Evolutionary conservation across 2,329 filamentous ascomycete genomes (phyloP), one percentile per base, ranked within the genome.

Genomic region (Epicoccum sorghinum): DNA sequence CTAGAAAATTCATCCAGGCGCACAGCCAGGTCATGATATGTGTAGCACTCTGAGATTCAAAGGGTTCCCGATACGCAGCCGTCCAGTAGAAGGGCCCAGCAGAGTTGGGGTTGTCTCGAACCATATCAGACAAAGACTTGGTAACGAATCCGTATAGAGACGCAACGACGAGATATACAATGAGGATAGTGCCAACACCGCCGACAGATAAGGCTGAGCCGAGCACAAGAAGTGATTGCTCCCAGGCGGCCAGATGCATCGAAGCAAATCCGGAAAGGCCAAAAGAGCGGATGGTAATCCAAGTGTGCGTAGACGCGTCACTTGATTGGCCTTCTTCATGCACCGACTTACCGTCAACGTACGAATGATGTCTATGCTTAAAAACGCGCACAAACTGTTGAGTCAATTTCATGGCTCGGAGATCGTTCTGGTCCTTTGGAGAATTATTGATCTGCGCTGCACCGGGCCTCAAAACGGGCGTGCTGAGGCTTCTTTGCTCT

Each of bases 71-170:
- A 35, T 35, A 30, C 12, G 41, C 41, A 10, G 22, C 14, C 3
- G 29, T 35, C 41, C 41, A 44, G 24, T 44, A 44, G 13, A 33
- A 44, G 1, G 41, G 41, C 18, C 41, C 41, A 44, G 41, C 29
- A 25, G 18, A 44, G 10, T n/a, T 33, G 4, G 41, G 41, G 12
- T 33, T 33, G 4, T 14, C 13, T n/a, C 41, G 14, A 24, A 29
- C 41, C 41, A 44, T 44, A 5, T 25, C 41, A 25, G 41, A 27
- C 13, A 44, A 24, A 4, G 25, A 32, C 7, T 13, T 7, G 9
- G 9, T 44, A 10, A 44, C 13, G 18, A 33, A 25, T 12, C 9
- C 3, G 10, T 33, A 44, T 7, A 27, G 24, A 8, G 8, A 7
- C 4, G 30, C 14, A 35, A n/a, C n/a, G 41, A 32, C 5, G 14